Evolutionary conservation across 805 yeast species (phyloP).

Genomic region (Torulaspora franciscae): DNA sequence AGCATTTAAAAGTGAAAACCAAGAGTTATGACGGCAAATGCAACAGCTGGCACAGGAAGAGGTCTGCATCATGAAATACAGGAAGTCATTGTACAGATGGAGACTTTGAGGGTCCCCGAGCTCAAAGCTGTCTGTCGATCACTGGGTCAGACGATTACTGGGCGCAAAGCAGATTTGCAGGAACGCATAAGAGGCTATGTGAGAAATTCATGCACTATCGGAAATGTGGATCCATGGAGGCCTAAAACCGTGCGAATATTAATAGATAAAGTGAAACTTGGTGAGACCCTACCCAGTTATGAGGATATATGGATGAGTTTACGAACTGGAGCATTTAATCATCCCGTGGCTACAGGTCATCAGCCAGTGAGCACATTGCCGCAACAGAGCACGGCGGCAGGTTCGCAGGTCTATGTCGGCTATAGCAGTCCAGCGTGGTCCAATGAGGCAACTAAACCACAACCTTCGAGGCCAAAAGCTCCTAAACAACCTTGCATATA

Average conservation of each 20-base stretch:
- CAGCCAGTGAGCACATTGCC: conserved; percentile 17
- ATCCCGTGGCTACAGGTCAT: conserved; percentile 27
- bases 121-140: conserved; percentile 51
- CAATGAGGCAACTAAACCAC: conserved; percentile 5
- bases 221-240: conserved; percentile 41
- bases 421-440: conserved; percentile 5
- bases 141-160: conserved; percentile 46
- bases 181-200: conserved; percentile 49
- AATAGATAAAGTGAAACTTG: conserved; percentile 37
- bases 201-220: conserved; percentile 38
- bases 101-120: conserved; percentile 45
- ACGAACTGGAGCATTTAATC: conserved; percentile 23
- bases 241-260: conserved; percentile 44
- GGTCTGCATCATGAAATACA: conserved; percentile 31
- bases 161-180: conserved; percentile 57
- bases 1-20: background rate
- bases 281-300: conserved; percentile 40
- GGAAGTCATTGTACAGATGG: conserved; percentile 34
- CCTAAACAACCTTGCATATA: conserved; percentile 13
- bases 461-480: conserved; percentile 5
- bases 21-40: conserved; percentile 1
- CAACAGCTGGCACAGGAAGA: conserved; percentile 15
- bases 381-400: conserved; percentile 7
- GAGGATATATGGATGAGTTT: conserved; percentile 29
- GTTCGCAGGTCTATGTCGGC: background rate